phyloP scores from a whole-genome alignment of 1,139 yeast genomes.

The Geotrichum fermentans region DNA sequence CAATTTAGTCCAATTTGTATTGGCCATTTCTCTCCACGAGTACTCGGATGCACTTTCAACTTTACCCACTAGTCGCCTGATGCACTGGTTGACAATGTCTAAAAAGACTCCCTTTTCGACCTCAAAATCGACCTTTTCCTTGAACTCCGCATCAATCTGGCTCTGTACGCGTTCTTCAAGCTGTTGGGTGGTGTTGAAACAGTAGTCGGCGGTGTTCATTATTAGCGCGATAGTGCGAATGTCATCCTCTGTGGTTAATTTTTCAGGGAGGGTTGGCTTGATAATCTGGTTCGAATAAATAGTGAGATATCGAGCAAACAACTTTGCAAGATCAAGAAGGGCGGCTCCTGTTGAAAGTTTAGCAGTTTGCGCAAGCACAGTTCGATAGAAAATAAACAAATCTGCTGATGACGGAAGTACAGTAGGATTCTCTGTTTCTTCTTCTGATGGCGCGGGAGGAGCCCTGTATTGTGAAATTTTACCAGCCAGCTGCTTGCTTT shows the following conservation, averaged over 20 bases:
- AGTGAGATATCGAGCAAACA: constrained; percentile 63
- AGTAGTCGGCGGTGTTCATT: constrained; percentile 85
- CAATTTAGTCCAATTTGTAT: constrained; percentile 67
- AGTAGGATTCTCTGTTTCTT: constrained; percentile 47
- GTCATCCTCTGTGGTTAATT: constrained; percentile 49
- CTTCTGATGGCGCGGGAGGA: constrained; percentile 34
- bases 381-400: constrained; percentile 69
- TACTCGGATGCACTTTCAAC: constrained; percentile 59
- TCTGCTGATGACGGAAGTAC: constrained; percentile 84
- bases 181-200: constrained; percentile 72
- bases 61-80: constrained; percentile 53
- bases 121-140: constrained; percentile 48
- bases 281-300: constrained; percentile 62
- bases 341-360: constrained; percentile 70
- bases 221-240: constrained; percentile 65
- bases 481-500: constrained; percentile 56
- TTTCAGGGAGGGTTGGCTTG: constrained; percentile 52
- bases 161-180: constrained; percentile 60
- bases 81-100: constrained; percentile 54
- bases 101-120: constrained; percentile 52
- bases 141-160: constrained; percentile 43
- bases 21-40: constrained; percentile 82
- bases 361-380: constrained; percentile 66
- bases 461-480: constrained; percentile 46
- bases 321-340: constrained; percentile 54